phyloP scores from a whole-genome alignment of 371 early-diverging fungal genomes.

The Actinomucor elegans region DNA sequence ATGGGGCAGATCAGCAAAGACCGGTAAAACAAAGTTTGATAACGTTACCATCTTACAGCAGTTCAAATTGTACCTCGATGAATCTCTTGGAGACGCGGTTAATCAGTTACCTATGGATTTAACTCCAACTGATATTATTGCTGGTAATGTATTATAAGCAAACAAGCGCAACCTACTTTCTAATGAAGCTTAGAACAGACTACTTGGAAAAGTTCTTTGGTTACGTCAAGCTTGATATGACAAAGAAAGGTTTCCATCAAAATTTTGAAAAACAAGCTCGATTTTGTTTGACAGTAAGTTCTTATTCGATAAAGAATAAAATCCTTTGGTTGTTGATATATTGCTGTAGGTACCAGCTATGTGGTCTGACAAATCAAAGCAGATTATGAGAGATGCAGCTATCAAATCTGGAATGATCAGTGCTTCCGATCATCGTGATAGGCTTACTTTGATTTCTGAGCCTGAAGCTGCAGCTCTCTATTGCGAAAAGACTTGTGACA shows the following conservation, averaged over 20 bases:
- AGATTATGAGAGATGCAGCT: conserved; percentile 61
- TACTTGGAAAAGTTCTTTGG: conserved; percentile 52
- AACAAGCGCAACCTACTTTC: too few relatives aligned
- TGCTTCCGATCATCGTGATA: conserved; percentile 49
- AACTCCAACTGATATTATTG: conserved; percentile 45
- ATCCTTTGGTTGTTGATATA: too few relatives aligned
- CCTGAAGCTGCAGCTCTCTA: conserved; percentile 66
- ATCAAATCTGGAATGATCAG: conserved; percentile 51
- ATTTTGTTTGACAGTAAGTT: conserved; percentile 44
- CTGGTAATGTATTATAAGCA: conserved; percentile 37
- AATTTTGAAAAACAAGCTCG: conserved; percentile 37
- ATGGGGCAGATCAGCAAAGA: conserved; percentile 47
- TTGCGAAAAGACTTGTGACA: conserved; percentile 58
- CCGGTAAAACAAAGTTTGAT: conserved; percentile 19
- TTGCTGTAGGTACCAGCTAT: conserved; percentile 60
- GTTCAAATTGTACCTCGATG: conserved; percentile 58
- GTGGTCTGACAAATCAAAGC: conserved; percentile 63
- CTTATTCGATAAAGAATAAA: not conserved
- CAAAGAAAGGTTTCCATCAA: conserved; percentile 41
- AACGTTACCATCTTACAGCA: conserved; percentile 40
- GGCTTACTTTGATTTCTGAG: conserved; percentile 58
- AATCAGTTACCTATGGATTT: conserved; percentile 49
- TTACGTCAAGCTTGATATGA: conserved; percentile 47
- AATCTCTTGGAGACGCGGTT: conserved; percentile 40
- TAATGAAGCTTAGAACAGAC: too few relatives aligned